Conservation (phyloP, 2,329 filamentous ascomycete genomes). For the Rhynchosporium secalis region DNA sequence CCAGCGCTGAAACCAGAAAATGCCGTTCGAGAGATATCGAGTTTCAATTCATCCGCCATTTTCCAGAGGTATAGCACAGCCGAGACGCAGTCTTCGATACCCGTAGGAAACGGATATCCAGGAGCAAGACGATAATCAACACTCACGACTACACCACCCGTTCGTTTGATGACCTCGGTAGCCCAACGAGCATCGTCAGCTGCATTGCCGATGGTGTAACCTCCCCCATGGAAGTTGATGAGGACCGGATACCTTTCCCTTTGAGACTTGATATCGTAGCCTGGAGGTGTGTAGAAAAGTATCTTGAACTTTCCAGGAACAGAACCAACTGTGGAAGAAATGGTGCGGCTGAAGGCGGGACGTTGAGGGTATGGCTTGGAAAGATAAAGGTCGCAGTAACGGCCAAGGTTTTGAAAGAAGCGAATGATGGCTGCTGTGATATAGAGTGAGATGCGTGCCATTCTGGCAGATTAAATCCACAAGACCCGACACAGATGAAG, state of each 20-base stretch:
- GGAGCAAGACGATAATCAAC: constrained; percentile 67
- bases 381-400: constrained; percentile 28
- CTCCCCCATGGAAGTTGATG: constrained; percentile 66
- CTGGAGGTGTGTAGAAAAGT: constrained; percentile 27
- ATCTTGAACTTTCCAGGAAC: constrained; percentile 24
- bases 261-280: constrained; percentile 9
- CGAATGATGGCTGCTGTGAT: constrained; percentile 22
- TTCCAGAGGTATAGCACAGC: constrained; percentile 43
- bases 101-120: constrained; percentile 59
- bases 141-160: constrained; percentile 52
- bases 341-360: constrained; percentile 20
- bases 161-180: constrained; percentile 52
- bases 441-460: constrained; percentile 24
- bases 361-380: constrained; percentile 24
- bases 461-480: constrained; percentile 2
- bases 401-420: constrained; percentile 25
- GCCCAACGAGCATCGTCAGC: constrained; percentile 62
- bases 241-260: constrained; percentile 46
- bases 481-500: background rate
- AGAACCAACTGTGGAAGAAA: constrained; percentile 21
- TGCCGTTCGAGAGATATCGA: constrained; percentile 39
- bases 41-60: constrained; percentile 24
- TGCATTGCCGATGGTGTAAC: constrained; percentile 58
- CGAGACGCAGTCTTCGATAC: constrained; percentile 57
- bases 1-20: constrained; percentile 51